A percentile compares a stretch with the other conserved stretches of the same genome.
phyloP scores from a whole-genome alignment of 441 rosid species.

The Corymbia calophylla region DNA sequence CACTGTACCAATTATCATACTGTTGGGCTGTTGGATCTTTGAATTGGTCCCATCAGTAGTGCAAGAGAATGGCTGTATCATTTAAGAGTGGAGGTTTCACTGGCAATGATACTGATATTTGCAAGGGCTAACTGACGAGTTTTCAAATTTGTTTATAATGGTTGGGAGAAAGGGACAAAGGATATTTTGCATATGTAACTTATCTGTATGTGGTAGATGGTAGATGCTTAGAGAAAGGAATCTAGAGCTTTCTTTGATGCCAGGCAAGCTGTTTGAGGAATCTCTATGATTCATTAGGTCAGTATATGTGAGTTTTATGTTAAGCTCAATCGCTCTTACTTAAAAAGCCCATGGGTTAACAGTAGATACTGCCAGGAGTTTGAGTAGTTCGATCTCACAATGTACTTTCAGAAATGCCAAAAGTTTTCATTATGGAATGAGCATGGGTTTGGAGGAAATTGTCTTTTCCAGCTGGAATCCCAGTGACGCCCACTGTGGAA shows the following conservation, averaged over 20 bases:
- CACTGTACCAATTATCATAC: not conserved
- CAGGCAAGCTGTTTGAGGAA: not conserved
- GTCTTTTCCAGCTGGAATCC: not conserved
- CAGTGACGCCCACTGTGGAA: not conserved
- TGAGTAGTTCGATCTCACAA: not conserved
- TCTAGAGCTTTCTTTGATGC: not conserved
- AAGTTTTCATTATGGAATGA: not conserved
- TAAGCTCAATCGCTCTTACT: not conserved
- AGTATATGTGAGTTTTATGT: not conserved
- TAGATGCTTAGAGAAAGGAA: not conserved
- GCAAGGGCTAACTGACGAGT: not conserved
- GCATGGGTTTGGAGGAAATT: not conserved
- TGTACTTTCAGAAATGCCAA: not conserved
- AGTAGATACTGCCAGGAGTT: not conserved
- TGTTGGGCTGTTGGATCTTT: not conserved
- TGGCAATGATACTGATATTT: not conserved
- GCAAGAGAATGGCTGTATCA: not conserved
- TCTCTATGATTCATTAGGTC: not conserved
- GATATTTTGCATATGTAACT: not conserved
- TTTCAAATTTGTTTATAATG: not conserved
- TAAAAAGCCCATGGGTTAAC: not conserved
- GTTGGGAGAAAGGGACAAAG: not conserved
- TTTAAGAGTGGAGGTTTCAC: not conserved
- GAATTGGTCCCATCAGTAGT: not conserved
- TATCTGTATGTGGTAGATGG: not conserved